Conservation (phyloP, 2,329 filamentous ascomycete species). For the Fusarium sp. region DNA sequence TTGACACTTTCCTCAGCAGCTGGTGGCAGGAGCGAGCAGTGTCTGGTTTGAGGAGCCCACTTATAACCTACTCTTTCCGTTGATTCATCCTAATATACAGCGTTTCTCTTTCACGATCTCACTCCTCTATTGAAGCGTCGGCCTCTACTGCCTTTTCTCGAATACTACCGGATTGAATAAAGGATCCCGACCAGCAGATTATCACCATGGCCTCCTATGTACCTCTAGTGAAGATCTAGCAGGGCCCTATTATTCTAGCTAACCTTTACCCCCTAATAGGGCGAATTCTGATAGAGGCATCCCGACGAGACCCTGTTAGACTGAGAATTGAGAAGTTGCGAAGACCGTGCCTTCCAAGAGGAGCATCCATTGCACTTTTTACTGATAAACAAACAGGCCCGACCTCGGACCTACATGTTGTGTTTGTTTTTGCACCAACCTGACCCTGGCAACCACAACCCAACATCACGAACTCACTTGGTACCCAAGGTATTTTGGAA, state of each 20-base stretch:
- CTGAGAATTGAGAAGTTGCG: too few species aligned
- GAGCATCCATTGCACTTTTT: too few species aligned
- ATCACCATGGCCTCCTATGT: too few species aligned
- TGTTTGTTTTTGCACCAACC: background rate
- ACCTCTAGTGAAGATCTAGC: too few species aligned
- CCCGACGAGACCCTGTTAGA: too few species aligned
- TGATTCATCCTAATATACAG: constrained; percentile 1
- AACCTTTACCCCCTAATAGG: too few species aligned
- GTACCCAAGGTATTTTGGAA: background rate
- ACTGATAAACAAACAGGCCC: too few species aligned
- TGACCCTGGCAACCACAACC: background rate
- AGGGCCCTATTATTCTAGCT: too few species aligned
- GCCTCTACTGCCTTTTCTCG: background rate
- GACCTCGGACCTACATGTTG: background rate
- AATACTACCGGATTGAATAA: too few species aligned
- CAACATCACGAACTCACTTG: background rate
- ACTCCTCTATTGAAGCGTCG: background rate
- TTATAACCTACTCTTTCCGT: background rate
- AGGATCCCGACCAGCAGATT: too few species aligned
- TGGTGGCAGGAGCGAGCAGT: constrained; percentile 8
- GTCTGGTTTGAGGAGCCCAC: background rate
- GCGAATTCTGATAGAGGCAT: too few species aligned
- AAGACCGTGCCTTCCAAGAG: too few species aligned
- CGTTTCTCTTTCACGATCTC: background rate
- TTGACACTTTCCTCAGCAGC: constrained; percentile 9